These are phyloP conservation scores for Russula brevipes DNA, from an alignment of 768 basidiomycete genomes.

Conservation along the genomic window DNA sequence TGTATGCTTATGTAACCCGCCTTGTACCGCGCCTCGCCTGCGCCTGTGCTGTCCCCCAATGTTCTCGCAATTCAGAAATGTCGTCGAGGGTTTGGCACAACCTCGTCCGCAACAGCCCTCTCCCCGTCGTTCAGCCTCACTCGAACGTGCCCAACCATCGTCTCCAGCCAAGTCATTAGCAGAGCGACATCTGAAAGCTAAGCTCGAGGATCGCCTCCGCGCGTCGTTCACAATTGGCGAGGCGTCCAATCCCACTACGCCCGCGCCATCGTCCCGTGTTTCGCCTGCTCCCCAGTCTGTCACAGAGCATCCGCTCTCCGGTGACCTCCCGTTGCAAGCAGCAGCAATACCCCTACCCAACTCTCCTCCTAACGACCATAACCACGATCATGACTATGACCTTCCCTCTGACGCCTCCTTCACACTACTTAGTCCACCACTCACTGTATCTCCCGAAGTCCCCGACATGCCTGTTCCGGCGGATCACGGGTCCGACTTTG, in stretches of 20 bases:
- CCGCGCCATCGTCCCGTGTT: slow-evolving; percentile 37
- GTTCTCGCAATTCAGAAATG: slow-evolving; percentile 72
- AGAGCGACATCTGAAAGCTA: slow-evolving; percentile 43
- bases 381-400: background rate
- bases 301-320: slow-evolving; percentile 31
- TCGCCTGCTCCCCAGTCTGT: slow-evolving; percentile 38
- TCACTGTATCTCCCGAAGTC: background rate
- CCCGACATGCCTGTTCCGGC: background rate
- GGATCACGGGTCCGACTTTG: background rate
- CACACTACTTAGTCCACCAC: background rate
- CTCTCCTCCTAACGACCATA: slow-evolving; percentile 11
- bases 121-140: slow-evolving; percentile 19
- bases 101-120: slow-evolving; percentile 38
- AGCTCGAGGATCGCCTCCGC: slow-evolving; percentile 72
- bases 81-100: slow-evolving; percentile 64
- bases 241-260: slow-evolving; percentile 41
- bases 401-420: slow-evolving; percentile 3
- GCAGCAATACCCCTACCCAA: slow-evolving; percentile 17
- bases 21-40: too few relatives aligned
- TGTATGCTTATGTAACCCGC: background rate
- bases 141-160: slow-evolving; percentile 12
- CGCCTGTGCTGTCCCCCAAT: slow-evolving; percentile 34
- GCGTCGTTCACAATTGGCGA: slow-evolving; percentile 60
- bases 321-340: slow-evolving; percentile 30
- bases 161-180: slow-evolving; percentile 30